Evolutionary conservation across 139 green algal genomes (phyloP), one percentile per base, ranked within the genome.

Genomic region (Chlorella sp.): DNA sequence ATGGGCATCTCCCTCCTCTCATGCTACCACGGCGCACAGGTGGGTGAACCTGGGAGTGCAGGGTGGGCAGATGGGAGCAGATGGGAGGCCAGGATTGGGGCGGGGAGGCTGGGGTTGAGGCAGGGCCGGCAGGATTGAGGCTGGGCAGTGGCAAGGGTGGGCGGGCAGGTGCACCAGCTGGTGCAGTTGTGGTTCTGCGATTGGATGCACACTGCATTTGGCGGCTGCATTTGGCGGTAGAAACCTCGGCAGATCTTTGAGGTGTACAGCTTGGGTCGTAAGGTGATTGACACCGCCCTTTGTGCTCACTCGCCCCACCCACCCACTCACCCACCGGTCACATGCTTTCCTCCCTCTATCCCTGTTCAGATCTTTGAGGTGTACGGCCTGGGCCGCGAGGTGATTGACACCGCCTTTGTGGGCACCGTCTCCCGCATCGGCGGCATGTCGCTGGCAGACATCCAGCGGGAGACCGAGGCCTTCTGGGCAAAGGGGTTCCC

Each of bases 1-100:
- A 99, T 99, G 98, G 98, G 98, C 91, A 99, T 99, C 95, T 98
- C 93, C 71, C 96, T 99, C 89, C 97, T 99, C 79, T 95, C 93
- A 34, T 98, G 96, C 94, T 99, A 98, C 94, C 96, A 99, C 75
- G 96, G 96, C 81, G 96, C 96, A 22, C 96, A 97, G 92, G 88
- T 93, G 86, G 4, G 73, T n/a, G 68, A 40, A 1, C 24, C 0
- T 60, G 5, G 28, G 1, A 61, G 48, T 32, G 12, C 40, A 34
- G 22, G 15, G 5, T 73, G 64, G 5, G 21, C 21, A 73, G 11
- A 57, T 57, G 9, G 48, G 9, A 57, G 7, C 9, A 15, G 26
- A 14, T 73, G 66, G 66, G 66, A n/a, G n/a, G n/a, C n/a, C n/a
- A n/a, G n/a, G n/a, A n/a, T n/a, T n/a, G n/a, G n/a, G n/a, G n/a